A percentile compares a stretch with the other conserved stretches of the same genome.
These are phyloP conservation scores for Nymphaea colorata DNA, from an alignment of 164 flowering plant genomes.

Conservation along the genomic window DNA sequence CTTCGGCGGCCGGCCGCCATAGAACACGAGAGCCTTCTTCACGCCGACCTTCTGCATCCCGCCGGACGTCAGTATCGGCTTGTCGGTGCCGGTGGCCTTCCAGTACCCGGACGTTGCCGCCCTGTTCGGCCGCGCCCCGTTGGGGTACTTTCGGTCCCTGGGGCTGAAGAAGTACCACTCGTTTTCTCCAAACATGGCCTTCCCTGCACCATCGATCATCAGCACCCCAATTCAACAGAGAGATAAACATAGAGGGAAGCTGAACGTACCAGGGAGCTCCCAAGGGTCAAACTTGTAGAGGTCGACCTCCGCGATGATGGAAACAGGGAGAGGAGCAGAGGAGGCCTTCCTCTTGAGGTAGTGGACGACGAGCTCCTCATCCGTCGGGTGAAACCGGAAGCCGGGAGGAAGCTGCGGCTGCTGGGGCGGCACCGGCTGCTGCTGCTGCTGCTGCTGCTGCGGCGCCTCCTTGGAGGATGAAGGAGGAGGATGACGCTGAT, in stretches of 20 bases:
- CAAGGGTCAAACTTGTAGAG: constrained; percentile 82
- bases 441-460: too few relatives aligned
- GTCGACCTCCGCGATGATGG: constrained; percentile 72
- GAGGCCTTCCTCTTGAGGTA: constrained; percentile 60
- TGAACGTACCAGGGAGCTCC: constrained; percentile 62
- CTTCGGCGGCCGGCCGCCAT: constrained; percentile 79
- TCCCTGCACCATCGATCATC: constrained; percentile 25
- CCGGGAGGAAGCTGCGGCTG: constrained; percentile 79
- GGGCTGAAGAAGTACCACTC: constrained; percentile 97
- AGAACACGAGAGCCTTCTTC: constrained; percentile 85
- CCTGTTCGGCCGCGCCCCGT: constrained; percentile 80
- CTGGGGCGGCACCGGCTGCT: constrained; percentile 3
- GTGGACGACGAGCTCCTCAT: constrained; percentile 77
- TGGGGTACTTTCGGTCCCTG: constrained; percentile 82
- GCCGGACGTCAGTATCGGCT: constrained; percentile 54
- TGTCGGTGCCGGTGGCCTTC: constrained; percentile 98
- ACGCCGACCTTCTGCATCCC: constrained; percentile 78
- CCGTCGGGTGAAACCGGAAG: constrained; percentile 72
- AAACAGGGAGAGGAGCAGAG: constrained; percentile 56
- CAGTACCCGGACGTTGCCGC: constrained; percentile 92
- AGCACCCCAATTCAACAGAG: neutral
- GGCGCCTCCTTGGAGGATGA: too few relatives aligned
- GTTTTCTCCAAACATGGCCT: constrained; percentile 79
- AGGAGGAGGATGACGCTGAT: too few relatives aligned
- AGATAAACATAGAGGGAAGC: neutral